phyloP scores from a whole-genome alignment of 2,329 filamentous ascomycete genomes.

The Pseudofabraea citricarpa region DNA sequence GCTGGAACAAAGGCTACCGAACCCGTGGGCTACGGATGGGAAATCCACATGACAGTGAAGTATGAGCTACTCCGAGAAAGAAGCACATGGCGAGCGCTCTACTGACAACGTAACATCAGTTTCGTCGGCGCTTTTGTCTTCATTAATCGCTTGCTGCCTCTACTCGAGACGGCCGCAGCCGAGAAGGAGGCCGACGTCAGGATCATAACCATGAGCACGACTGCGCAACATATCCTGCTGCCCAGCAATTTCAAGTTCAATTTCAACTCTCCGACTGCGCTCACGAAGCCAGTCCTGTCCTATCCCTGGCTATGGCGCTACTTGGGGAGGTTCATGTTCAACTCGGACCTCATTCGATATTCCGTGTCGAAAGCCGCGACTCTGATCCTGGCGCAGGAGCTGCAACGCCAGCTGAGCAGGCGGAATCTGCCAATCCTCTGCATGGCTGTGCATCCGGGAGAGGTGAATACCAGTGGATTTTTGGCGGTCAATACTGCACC shows the following conservation, averaged over 20 bases:
- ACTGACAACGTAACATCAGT: not conserved
- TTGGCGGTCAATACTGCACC: not conserved
- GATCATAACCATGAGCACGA: not conserved
- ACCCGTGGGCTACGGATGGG: not conserved
- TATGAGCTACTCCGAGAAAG: not conserved
- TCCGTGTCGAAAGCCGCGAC: not conserved
- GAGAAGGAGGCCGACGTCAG: not conserved
- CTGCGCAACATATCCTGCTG: not conserved
- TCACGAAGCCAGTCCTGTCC: not conserved
- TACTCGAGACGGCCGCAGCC: not conserved
- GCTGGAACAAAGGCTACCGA: not conserved
- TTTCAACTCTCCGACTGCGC: not conserved
- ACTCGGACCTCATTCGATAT: not conserved
- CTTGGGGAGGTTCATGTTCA: not conserved
- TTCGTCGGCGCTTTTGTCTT: constrained; percentile 1
- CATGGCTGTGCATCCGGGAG: not conserved
- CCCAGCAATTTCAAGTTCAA: not conserved
- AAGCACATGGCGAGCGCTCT: not conserved
- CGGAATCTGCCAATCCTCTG: not conserved
- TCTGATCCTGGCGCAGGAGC: not conserved
- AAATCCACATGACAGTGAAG: not conserved
- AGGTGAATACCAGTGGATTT: not conserved
- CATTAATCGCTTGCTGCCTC: constrained; percentile 1
- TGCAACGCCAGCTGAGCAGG: not conserved
- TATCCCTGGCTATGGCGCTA: not conserved